These are phyloP conservation scores for Protomyces inouyei DNA, from an alignment of 1,139 yeast species.

Conservation along the genomic window DNA sequence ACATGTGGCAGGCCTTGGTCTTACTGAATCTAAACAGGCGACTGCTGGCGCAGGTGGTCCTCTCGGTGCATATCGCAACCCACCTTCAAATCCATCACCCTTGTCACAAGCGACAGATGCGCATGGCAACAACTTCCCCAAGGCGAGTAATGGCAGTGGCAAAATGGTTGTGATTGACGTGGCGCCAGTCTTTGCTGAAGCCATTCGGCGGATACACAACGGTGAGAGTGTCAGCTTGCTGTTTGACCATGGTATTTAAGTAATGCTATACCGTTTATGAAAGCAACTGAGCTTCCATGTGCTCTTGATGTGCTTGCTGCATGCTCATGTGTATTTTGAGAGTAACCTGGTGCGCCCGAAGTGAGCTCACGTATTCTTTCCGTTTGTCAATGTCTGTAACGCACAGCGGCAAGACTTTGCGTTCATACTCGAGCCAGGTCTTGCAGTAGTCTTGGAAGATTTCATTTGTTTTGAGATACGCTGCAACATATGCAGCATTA, in stretches of 20 bases:
- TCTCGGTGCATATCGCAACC: neutral
- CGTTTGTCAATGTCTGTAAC: neutral
- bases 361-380: neutral
- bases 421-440: neutral
- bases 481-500: neutral
- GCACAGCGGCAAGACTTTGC: neutral
- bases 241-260: constrained; percentile 26
- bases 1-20: constrained; percentile 40
- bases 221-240: constrained; percentile 54
- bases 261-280: neutral
- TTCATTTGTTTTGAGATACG: neutral
- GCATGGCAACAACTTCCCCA: neutral
- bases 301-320: neutral
- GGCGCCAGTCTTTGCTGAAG: constrained; percentile 88
- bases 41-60: constrained; percentile 38
- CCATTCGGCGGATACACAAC: constrained; percentile 90
- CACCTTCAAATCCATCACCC: constrained; percentile 8
- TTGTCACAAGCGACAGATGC: constrained; percentile 2
- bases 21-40: constrained; percentile 48
- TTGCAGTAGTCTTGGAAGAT: neutral
- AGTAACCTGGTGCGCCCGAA: neutral
- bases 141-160: constrained; percentile 2
- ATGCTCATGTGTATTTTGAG: neutral
- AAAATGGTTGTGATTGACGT: constrained; percentile 79
- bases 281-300: neutral